Evolutionary conservation across 352 stramenopile species (phyloP).

Genomic region (Phytophthora quininea): DNA sequence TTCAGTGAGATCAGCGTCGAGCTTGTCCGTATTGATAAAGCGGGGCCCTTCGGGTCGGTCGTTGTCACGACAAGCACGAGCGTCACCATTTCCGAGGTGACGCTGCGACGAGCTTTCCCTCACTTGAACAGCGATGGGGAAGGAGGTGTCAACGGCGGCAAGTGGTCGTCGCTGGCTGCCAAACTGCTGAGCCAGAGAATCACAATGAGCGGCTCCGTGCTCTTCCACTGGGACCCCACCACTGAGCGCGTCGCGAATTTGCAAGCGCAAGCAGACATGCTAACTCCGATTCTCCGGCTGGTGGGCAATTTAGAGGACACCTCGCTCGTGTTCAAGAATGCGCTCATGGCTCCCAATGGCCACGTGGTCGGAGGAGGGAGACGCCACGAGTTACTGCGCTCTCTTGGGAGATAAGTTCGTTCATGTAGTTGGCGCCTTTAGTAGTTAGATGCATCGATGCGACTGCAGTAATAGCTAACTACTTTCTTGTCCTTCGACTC

Average conservation of each 20-base stretch:
- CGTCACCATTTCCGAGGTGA: constrained; percentile 3
- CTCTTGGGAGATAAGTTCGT: too few species aligned
- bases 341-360: constrained; percentile 7
- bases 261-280: constrained; percentile 11
- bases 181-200: constrained; percentile 6
- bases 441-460: too few species aligned
- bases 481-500: too few species aligned
- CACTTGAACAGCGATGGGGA: not conserved
- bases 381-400: not conserved
- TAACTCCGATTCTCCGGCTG: constrained; percentile 11
- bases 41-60: not conserved
- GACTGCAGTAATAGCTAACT: too few species aligned
- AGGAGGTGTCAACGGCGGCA: not conserved
- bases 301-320: constrained; percentile 9
- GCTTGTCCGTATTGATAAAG: constrained; percentile 4
- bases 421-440: too few species aligned
- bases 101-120: not conserved
- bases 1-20: constrained; percentile 10
- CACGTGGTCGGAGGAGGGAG: not conserved
- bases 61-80: constrained; percentile 13
- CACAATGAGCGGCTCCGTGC: constrained; percentile 10
- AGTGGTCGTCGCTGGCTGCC: not conserved
- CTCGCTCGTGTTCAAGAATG: constrained; percentile 7
- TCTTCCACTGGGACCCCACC: constrained; percentile 7
- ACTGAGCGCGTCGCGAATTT: constrained; percentile 3